Percentiles rank a stretch among this genome's conserved stretches.
These are phyloP conservation scores for Clarireedia hainanense DNA, from an alignment of 2,329 filamentous ascomycete species.

Conservation along the genomic window DNA sequence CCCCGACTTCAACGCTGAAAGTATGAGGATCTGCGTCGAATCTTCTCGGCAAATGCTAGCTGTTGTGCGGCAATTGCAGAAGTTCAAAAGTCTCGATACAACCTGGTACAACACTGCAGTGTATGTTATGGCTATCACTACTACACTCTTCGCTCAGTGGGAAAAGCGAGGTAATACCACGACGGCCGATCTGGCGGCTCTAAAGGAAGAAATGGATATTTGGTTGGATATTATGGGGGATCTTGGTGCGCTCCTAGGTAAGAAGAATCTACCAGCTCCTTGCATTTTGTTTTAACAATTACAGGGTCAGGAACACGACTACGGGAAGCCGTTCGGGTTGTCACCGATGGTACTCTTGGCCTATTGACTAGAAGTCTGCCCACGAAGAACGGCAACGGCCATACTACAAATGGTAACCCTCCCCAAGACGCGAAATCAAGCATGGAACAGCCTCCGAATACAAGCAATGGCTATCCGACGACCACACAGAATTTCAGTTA, in stretches of 20 bases:
- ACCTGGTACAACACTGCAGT: slow-evolving; percentile 71
- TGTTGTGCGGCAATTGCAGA: slow-evolving; percentile 50
- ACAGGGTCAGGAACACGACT: slow-evolving; percentile 40
- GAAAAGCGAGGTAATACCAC: slow-evolving; percentile 56
- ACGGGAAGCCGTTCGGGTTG: slow-evolving; percentile 38
- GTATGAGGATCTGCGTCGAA: slow-evolving; percentile 58
- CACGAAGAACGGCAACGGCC: slow-evolving; percentile 33
- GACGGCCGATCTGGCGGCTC: slow-evolving; percentile 46
- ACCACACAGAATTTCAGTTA: slow-evolving; percentile 11
- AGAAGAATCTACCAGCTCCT: slow-evolving; percentile 23
- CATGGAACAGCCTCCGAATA: slow-evolving; percentile 2
- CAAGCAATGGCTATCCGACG: slow-evolving; percentile 3
- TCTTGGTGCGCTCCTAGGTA: slow-evolving; percentile 59
- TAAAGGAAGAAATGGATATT: slow-evolving; percentile 59
- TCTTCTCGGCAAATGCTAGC: slow-evolving; percentile 57
- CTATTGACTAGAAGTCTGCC: slow-evolving; percentile 36
- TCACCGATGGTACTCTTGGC: slow-evolving; percentile 40
- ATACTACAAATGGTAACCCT: neutral
- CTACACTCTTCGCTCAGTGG: slow-evolving; percentile 61
- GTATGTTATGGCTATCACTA: slow-evolving; percentile 67
- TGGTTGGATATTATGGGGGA: slow-evolving; percentile 65
- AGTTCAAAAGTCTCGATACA: slow-evolving; percentile 62
- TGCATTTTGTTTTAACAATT: slow-evolving; percentile 7
- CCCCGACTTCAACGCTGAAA: slow-evolving; percentile 48
- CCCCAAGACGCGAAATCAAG: slow-evolving; percentile 10